phyloP scores from a whole-genome alignment of 2,329 filamentous ascomycete species.

The Graphium sp. region DNA sequence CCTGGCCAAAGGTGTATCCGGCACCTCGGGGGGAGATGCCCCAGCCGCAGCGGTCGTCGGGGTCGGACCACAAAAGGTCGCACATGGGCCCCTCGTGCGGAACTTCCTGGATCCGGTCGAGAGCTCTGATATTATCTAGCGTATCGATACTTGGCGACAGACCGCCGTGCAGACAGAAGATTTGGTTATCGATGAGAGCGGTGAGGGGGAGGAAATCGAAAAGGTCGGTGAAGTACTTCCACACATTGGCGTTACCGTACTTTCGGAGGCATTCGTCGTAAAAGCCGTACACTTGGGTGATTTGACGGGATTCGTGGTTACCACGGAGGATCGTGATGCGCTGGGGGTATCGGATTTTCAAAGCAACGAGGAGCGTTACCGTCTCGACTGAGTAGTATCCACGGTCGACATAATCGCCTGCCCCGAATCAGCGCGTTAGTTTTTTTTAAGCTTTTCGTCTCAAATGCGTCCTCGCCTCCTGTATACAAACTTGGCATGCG shows the following conservation, averaged over 20 bases:
- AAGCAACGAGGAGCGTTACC: conserved; percentile 83
- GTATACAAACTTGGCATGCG: neutral
- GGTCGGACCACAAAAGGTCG: conserved; percentile 94
- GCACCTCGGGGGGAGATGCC: conserved; percentile 89
- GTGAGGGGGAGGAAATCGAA: conserved; percentile 98
- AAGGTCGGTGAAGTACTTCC: conserved; percentile 98
- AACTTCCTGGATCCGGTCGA: conserved; percentile 96
- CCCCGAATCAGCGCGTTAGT: conserved; percentile 6
- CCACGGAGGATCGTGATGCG: conserved; percentile 97
- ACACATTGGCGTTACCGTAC: conserved; percentile 97
- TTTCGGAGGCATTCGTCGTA: conserved; percentile 98
- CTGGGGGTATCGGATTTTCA: conserved; percentile 96
- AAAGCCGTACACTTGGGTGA: conserved; percentile 98
- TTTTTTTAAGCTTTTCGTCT: neutral
- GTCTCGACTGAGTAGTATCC: conserved; percentile 99
- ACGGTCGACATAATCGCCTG: conserved; percentile 95
- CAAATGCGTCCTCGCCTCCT: neutral
- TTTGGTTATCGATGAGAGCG: conserved; percentile 96
- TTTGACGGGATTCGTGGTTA: conserved; percentile 97
- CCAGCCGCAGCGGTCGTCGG: conserved; percentile 92
- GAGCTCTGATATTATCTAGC: conserved; percentile 82
- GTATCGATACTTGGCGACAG: conserved; percentile 93
- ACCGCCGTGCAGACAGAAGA: conserved; percentile 95
- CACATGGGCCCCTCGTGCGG: conserved; percentile 98
- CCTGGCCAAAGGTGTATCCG: conserved; percentile 89